phyloP scores from a whole-genome alignment of 73 alveolate species.

The Paramecium primaurelia region DNA sequence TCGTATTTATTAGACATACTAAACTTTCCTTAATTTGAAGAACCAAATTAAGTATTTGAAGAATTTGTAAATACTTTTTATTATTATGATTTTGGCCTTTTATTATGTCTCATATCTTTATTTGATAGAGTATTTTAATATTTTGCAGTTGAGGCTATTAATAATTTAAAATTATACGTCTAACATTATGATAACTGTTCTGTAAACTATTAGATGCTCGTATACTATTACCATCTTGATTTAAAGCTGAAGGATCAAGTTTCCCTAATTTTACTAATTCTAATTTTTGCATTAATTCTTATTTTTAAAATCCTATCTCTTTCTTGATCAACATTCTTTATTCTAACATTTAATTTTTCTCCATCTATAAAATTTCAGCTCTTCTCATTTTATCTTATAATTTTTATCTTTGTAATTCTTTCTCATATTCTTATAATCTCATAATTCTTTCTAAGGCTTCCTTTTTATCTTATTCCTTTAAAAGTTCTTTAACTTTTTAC shows the following conservation, averaged over 20 bases:
- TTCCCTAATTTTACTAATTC: conserved; percentile 26
- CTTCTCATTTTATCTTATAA: conserved; percentile 28
- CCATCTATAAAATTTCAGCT: not conserved
- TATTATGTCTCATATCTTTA: not conserved
- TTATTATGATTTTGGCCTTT: conserved; percentile 14
- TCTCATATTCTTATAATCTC: conserved; percentile 31
- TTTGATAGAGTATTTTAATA: not conserved
- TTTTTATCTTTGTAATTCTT: conserved; percentile 13
- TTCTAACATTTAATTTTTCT: not conserved
- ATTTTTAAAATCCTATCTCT: conserved; percentile 15
- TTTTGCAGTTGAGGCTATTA: conserved; percentile 37
- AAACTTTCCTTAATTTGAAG: not conserved
- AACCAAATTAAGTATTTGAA: not conserved
- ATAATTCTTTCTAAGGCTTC: conserved; percentile 21
- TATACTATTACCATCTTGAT: not conserved
- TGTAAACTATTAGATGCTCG: not conserved
- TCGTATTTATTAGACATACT: not conserved
- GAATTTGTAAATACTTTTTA: not conserved
- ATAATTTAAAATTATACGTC: not conserved
- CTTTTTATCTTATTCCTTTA: conserved; percentile 14
- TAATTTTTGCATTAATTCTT: not conserved
- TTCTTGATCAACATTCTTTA: conserved; percentile 38
- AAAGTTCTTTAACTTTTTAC: not conserved
- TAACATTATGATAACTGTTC: not conserved
- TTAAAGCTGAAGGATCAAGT: not conserved